These are phyloP conservation scores for Fusarium miscanthi DNA, from an alignment of 2,329 filamentous ascomycete species.

Conservation along the genomic window DNA sequence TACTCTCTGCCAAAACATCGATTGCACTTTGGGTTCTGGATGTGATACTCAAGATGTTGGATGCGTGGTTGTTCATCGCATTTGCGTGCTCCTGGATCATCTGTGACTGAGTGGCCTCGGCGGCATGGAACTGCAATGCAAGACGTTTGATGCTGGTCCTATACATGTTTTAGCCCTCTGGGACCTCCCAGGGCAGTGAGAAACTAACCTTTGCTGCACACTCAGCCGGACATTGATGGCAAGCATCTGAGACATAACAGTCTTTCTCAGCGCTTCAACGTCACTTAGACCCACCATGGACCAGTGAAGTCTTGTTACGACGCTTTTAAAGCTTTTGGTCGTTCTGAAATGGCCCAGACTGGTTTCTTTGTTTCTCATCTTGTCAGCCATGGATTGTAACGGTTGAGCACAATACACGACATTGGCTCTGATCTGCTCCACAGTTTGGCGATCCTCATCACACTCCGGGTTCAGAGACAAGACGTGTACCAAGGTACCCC, in stretches of 20 bases:
- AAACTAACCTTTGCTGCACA: not conserved
- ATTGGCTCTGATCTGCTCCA: not conserved
- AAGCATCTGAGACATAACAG: not conserved
- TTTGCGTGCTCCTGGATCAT: not conserved
- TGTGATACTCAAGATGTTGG: not conserved
- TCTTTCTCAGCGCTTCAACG: not conserved
- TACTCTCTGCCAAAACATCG: not conserved
- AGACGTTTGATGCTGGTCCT: not conserved
- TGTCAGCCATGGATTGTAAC: not conserved
- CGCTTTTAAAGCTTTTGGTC: fast-evolving
- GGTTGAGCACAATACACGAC: not conserved
- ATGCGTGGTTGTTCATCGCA: not conserved
- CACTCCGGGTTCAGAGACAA: not conserved
- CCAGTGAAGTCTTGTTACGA: not conserved
- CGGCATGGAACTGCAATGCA: not conserved
- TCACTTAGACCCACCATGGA: not conserved
- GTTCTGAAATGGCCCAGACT: not conserved
- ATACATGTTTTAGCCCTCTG: not conserved
- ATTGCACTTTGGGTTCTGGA: not conserved
- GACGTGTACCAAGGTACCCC: not conserved
- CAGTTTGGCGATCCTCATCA: not conserved
- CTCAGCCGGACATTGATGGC: not conserved
- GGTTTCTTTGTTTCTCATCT: not conserved
- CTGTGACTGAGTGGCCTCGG: not conserved
- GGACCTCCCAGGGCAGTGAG: fast-evolving